A percentile compares a stretch with the other conserved stretches of the same genome.
Conservation (phyloP, 1,139 yeast species). For the Saccharomycopsis phalli region DNA sequence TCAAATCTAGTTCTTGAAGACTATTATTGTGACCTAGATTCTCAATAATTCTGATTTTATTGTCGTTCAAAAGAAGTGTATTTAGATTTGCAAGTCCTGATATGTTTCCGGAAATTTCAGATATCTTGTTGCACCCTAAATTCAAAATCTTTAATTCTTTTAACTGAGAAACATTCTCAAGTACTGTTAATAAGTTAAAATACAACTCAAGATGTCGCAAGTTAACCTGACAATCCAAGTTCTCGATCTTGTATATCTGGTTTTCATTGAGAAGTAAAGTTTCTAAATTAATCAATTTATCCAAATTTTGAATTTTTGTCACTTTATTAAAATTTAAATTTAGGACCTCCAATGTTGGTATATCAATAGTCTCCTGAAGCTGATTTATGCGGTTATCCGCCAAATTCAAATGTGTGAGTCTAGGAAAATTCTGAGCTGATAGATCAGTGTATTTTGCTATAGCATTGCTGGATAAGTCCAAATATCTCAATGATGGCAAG, state of each 20-base stretch:
- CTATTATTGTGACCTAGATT: constrained; percentile 28
- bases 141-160: constrained; percentile 7
- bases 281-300: constrained; percentile 28
- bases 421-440: constrained; percentile 27
- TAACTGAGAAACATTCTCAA: constrained; percentile 10
- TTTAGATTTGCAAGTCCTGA: constrained; percentile 23
- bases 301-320: constrained; percentile 30
- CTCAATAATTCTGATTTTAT: constrained; percentile 34
- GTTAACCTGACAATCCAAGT: constrained; percentile 33
- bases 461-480: constrained; percentile 6
- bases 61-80: constrained; percentile 42
- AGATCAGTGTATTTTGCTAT: constrained; percentile 4
- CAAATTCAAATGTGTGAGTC: constrained; percentile 36
- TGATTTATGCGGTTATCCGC: constrained; percentile 34
- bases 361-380: constrained; percentile 29
- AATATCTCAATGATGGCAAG: constrained; percentile 3
- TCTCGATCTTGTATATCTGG: constrained; percentile 35
- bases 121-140: constrained; percentile 12
- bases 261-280: constrained; percentile 42
- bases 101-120: constrained; percentile 21
- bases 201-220: constrained; percentile 36
- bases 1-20: constrained; percentile 38
- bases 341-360: constrained; percentile 32
- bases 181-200: constrained; percentile 6
- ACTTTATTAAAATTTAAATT: constrained; percentile 44